Evolutionary conservation across 257 asterid species (phyloP), one percentile per base, ranked within the genome.

Genomic region (Solanum stenotomum): DNA sequence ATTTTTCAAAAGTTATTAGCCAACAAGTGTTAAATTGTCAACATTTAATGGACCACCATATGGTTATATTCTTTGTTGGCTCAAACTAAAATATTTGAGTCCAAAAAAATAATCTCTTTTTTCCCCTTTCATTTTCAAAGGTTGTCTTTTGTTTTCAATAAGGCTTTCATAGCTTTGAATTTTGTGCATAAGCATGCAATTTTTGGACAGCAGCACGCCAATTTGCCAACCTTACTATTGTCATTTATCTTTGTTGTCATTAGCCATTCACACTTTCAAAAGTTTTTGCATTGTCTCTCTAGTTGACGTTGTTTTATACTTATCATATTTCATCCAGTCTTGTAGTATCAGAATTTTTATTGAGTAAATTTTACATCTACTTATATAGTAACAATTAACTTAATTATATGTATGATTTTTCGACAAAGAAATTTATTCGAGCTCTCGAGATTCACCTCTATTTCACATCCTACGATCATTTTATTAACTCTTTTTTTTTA

Each of bases 381-480:
- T 20, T 59, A 22, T 61, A 61, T 22, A 61, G 5, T 10, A 65
- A 65, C 8, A 65, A n/a, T n/a, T 5, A 6, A 11, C 1, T 1
- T 5, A 10, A 56, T 23, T 10, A n/a, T 63, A 25, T 63, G 13
- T n/a, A 11, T 63, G 6, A 63, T n/a, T 63, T 63, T 63, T 63
- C 0, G 1, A n/a, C 0, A 11, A n/a, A n/a, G 16, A 0, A 0
- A n/a, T 63, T n/a, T 25, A 63, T 63, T n/a, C 0, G 2, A 10
- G 2, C 70, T 9, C 70, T 61, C 68, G 2, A 4, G 1, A 63
- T 63, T n/a, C 8, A 10, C 6, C 7, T n/a, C 67, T 59, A 20
- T 59, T 59, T 59, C 25, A 22, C 25, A 15, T 4, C 13, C 5
- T 23, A 2, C 1, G 15, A 10, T 63, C 0, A 23, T 63, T 63